Conservation (phyloP, 345 rosid genomes). For the Dimocarpus longan region DNA sequence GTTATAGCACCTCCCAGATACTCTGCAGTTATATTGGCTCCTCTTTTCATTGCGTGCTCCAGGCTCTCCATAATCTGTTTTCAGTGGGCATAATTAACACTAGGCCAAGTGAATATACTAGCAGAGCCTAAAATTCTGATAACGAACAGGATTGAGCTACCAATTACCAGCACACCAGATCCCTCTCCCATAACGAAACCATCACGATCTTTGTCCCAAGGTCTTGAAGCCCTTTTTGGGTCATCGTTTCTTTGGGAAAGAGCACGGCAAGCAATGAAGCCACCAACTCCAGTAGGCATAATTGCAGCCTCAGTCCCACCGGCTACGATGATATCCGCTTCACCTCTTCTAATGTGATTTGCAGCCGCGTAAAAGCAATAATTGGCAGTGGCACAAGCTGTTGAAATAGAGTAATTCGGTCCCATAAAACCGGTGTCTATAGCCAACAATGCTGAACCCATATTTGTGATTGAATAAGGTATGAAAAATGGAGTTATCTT, state of each 20-base stretch:
- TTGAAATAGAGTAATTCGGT: constrained; percentile 68
- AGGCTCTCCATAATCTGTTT: constrained; percentile 69
- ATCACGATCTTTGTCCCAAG: constrained; percentile 70
- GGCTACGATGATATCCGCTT: constrained; percentile 61
- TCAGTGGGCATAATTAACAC: background rate
- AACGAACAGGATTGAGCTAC: background rate
- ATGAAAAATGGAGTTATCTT: constrained; percentile 67
- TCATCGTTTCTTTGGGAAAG: constrained; percentile 63
- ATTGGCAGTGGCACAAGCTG: constrained; percentile 69
- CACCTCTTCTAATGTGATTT: constrained; percentile 69
- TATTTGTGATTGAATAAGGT: constrained; percentile 63
- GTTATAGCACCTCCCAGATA: constrained; percentile 68
- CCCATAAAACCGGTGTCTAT: constrained; percentile 70
- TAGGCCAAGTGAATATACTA: background rate
- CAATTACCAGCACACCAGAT: constrained; percentile 54
- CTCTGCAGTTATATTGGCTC: constrained; percentile 67
- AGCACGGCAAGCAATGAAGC: constrained; percentile 67
- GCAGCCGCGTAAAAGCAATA: constrained; percentile 62
- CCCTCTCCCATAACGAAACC: constrained; percentile 82
- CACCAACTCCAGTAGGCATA: constrained; percentile 51
- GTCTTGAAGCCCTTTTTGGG: constrained; percentile 58
- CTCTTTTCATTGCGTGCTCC: constrained; percentile 68
- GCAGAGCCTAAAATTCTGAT: background rate
- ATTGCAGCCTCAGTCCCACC: constrained; percentile 72
- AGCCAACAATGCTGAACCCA: constrained; percentile 70